A percentile compares a stretch with the other conserved stretches of the same genome.
These are phyloP conservation scores for Adansonia grandidieri DNA, from an alignment of 441 rosid genomes.

Conservation along the genomic window DNA sequence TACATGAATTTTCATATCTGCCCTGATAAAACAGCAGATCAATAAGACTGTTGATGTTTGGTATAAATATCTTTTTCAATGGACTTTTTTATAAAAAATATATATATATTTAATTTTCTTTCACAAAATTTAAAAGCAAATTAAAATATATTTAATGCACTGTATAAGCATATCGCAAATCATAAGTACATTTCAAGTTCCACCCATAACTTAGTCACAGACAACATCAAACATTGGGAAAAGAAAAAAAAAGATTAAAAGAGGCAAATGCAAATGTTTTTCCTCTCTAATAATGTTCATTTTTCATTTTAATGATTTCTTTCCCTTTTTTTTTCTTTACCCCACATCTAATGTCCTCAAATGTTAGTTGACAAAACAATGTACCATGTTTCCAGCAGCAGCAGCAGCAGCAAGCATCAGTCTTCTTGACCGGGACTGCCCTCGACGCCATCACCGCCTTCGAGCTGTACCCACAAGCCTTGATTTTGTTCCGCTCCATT, in stretches of 20 bases:
- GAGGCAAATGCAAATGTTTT: not conserved
- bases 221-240: not conserved
- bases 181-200: conserved; percentile 1
- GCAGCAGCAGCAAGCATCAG: conserved; percentile 28
- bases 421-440: conserved; percentile 70
- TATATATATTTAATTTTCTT: not conserved
- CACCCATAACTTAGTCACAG: not conserved
- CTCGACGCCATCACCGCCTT: conserved; percentile 45
- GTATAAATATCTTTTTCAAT: not conserved
- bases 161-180: not conserved
- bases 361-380: conserved; percentile 20
- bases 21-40: no score
- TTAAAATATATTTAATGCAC: not conserved
- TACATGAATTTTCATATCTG: no score
- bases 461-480: conserved; percentile 70
- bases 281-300: not conserved
- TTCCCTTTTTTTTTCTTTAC: not conserved
- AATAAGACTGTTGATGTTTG: not conserved
- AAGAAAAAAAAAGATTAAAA: not conserved
- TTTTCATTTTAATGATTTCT: not conserved
- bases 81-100: not conserved
- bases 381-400: conserved; percentile 9
- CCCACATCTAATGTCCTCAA: not conserved
- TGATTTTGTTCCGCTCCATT: conserved; percentile 66
- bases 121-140: conserved; percentile 11